phyloP scores from a whole-genome alignment of 352 stramenopile species.

The Phytopythium chamaehyphon region DNA sequence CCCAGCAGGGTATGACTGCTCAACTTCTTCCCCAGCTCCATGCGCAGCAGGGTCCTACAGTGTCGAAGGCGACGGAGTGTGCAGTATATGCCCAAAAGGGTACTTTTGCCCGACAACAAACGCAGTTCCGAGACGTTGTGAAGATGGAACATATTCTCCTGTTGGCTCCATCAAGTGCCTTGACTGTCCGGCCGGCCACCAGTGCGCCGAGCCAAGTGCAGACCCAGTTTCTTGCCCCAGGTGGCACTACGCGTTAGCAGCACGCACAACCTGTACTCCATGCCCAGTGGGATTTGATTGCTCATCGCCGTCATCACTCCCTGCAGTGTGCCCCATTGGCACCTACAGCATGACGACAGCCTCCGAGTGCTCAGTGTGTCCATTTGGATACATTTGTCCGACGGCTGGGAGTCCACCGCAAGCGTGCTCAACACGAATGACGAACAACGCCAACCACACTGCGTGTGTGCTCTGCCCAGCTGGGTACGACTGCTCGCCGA shows the following conservation, averaged over 20 bases:
- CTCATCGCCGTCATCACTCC: conserved; percentile 11
- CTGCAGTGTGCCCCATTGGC: conserved; percentile 13
- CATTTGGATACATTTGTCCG: conserved; percentile 40
- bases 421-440: conserved; percentile 34
- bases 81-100: too few relatives aligned
- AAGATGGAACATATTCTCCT: conserved; percentile 9
- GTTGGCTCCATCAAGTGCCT: background rate
- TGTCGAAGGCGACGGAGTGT: background rate
- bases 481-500: conserved; percentile 34
- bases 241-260: conserved; percentile 19
- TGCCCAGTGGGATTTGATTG: conserved; percentile 30
- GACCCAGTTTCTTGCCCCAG: conserved; percentile 14
- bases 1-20: conserved; percentile 20
- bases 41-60: conserved; percentile 12
- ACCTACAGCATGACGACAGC: conserved; percentile 6
- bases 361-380: conserved; percentile 35
- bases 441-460: conserved; percentile 40
- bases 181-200: conserved; percentile 7
- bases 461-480: conserved; percentile 39
- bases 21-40: background rate
- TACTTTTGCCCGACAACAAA: background rate
- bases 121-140: background rate
- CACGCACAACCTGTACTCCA: conserved; percentile 2
- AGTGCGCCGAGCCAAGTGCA: conserved; percentile 16
- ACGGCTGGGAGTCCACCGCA: conserved; percentile 12